These are phyloP conservation scores for Amphicarpaea edgeworthii DNA, from an alignment of 306 rosid genomes.

Conservation along the genomic window DNA sequence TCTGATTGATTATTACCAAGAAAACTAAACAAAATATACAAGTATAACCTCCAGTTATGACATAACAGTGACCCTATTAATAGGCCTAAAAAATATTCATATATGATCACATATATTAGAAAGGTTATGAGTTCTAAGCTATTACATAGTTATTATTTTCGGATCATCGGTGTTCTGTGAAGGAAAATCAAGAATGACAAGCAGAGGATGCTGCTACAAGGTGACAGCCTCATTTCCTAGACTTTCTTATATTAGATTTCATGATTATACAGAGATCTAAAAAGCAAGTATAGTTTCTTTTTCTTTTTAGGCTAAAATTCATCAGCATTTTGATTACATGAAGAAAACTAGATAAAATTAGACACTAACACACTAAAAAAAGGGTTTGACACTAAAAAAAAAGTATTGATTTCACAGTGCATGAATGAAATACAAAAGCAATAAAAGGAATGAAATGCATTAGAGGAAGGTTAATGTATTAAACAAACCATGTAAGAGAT, in stretches of 20 bases:
- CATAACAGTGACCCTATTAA: background rate
- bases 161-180: background rate
- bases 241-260: constrained; percentile 10
- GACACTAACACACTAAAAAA: background rate
- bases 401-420: background rate
- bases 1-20: constrained; percentile 1
- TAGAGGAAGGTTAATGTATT: background rate
- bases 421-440: constrained; percentile 14
- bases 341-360: constrained; percentile 25
- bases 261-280: background rate
- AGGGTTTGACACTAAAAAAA: background rate
- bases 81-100: constrained; percentile 4
- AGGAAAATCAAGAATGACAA: constrained; percentile 30
- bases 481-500: constrained; percentile 84
- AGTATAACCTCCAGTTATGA: background rate
- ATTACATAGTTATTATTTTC: background rate
- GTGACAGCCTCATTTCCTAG: background rate
- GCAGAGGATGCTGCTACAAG: background rate
- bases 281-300: constrained; percentile 18
- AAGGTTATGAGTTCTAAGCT: constrained; percentile 9
- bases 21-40: constrained; percentile 26
- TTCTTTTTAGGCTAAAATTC: constrained; percentile 18
- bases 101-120: background rate
- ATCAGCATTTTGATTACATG: constrained; percentile 12
- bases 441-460: constrained; percentile 14